Evolutionary conservation across 164 flowering plant genomes (phyloP).

Genomic region (Magnolia changhungtana): DNA sequence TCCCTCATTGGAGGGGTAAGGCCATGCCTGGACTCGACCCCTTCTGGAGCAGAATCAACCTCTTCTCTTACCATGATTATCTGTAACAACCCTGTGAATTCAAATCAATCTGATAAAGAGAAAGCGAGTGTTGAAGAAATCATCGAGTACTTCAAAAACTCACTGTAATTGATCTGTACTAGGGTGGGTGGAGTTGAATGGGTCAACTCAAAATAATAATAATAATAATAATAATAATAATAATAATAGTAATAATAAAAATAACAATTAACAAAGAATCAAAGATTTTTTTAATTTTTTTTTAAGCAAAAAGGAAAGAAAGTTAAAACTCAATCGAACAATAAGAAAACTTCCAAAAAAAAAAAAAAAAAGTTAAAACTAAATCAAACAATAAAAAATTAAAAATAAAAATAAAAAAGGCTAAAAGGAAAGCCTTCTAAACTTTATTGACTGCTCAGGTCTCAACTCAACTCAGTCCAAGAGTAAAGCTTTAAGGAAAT

Average conservation of each 20-base stretch:
- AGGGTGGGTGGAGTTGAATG: neutral
- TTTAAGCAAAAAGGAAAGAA: neutral
- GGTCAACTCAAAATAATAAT: neutral
- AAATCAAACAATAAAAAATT: too few species aligned
- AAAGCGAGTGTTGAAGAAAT: neutral
- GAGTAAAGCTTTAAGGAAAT: neutral
- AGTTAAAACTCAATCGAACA: too few species aligned
- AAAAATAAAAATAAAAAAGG: too few species aligned
- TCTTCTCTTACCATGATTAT: constrained; percentile 89
- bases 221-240: too few species aligned
- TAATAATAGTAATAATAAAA: too few species aligned
- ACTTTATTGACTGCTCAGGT: too few species aligned
- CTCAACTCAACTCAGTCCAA: too few species aligned
- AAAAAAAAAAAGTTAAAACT: too few species aligned
- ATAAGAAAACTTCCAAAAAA: too few species aligned
- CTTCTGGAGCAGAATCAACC: constrained; percentile 65
- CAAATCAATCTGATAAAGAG: neutral
- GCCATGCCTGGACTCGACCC: constrained; percentile 82
- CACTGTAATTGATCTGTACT: neutral
- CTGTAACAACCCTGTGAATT: constrained; percentile 29
- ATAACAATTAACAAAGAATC: neutral
- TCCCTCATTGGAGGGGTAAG: constrained; percentile 98
- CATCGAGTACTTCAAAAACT: neutral
- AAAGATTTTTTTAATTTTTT: too few species aligned
- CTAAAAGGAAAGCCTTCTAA: too few species aligned